Evolutionary conservation across 176 grass and related monocot genomes (phyloP).

Genomic region (Hordeum vulgare): MorexV3_pseudomolecules_assembly NC_058518.1:80927745-80928244

Average conservation of each 20-base stretch:
- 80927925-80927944: conserved; percentile 30
- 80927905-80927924: conserved; percentile 34
- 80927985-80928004: conserved; percentile 32
- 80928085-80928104: not conserved
- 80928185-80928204: not conserved
- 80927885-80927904: conserved; percentile 35
- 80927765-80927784: conserved; percentile 13
- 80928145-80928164: not conserved
- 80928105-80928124: not conserved
- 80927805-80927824: conserved; percentile 13
- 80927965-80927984: conserved; percentile 29
- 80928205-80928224: not conserved
- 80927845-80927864: conserved; percentile 68
- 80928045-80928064: not conserved
- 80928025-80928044: conserved; percentile 4
- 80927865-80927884: conserved; percentile 23
- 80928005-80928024: not conserved
- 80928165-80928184: not conserved
- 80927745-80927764: conserved; percentile 26
- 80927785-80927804: conserved; percentile 6
- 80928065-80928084: not conserved
- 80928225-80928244: not conserved
- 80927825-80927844: conserved; percentile 93
- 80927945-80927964: not conserved
- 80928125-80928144: not conserved